Evolutionary conservation across 2,329 filamentous ascomycete species (phyloP).

Genomic region (Corinectria fuckeliana): DNA sequence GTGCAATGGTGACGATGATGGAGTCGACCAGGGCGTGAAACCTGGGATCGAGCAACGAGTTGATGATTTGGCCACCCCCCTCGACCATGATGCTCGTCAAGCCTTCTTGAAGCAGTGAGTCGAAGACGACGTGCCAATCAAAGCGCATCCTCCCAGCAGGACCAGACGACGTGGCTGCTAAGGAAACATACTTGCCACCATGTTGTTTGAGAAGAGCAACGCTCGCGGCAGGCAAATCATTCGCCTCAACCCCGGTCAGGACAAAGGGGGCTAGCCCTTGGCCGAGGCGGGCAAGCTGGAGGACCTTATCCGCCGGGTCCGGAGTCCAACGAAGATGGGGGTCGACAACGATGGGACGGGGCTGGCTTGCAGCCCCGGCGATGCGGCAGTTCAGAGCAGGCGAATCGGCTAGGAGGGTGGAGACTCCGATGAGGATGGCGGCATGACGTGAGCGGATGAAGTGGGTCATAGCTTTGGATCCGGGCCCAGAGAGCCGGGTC

Average conservation of each 20-base stretch:
- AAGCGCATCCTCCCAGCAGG: slow-evolving; percentile 53
- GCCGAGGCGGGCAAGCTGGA: slow-evolving; percentile 68
- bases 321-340: slow-evolving; percentile 77
- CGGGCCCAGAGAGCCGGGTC: slow-evolving; percentile 81
- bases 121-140: slow-evolving; percentile 70
- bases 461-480: slow-evolving; percentile 93
- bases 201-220: slow-evolving; percentile 51
- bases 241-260: slow-evolving; percentile 57
- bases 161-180: slow-evolving; percentile 45
- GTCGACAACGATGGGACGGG: slow-evolving; percentile 83
- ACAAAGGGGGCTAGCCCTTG: slow-evolving; percentile 78
- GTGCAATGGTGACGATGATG: slow-evolving; percentile 88
- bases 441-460: slow-evolving; percentile 82
- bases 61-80: slow-evolving; percentile 83
- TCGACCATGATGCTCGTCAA: slow-evolving; percentile 89
- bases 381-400: slow-evolving; percentile 86
- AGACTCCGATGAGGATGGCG: slow-evolving; percentile 84
- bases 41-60: slow-evolving; percentile 72
- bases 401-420: slow-evolving; percentile 84
- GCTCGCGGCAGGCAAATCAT: slow-evolving; percentile 53
- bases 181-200: slow-evolving; percentile 59
- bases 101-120: slow-evolving; percentile 61
- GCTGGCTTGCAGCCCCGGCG: slow-evolving; percentile 68
- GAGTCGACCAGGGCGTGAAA: slow-evolving; percentile 72
- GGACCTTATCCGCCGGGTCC: slow-evolving; percentile 64